These are phyloP conservation scores for Boeremia exigua DNA, from an alignment of 2,329 filamentous ascomycete genomes.

Conservation along the genomic window DNA sequence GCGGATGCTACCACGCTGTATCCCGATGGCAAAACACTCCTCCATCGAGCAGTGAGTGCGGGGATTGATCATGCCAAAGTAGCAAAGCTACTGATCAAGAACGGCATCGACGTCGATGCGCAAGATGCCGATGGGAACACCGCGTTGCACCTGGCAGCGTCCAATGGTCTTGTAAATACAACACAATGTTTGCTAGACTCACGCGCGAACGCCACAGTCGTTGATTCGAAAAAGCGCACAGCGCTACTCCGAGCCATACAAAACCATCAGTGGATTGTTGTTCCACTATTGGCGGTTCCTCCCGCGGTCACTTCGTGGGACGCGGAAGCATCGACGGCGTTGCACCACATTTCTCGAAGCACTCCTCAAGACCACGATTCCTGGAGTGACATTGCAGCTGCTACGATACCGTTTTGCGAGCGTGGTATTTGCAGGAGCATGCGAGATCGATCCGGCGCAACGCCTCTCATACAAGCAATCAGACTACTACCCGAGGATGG, in stretches of 20 bases:
- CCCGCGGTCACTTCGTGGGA: constrained; percentile 44
- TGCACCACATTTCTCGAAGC: constrained; percentile 40
- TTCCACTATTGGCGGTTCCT: constrained; percentile 34
- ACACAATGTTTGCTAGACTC: constrained; percentile 33
- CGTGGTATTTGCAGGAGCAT: constrained; percentile 41
- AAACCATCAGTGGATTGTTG: constrained; percentile 36
- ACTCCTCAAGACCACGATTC: constrained; percentile 27
- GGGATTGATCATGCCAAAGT: constrained; percentile 25
- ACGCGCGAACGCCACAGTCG: constrained; percentile 28
- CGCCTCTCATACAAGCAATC: constrained; percentile 42
- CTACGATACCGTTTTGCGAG: constrained; percentile 36
- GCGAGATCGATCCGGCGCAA: constrained; percentile 41
- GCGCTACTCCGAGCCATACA: constrained; percentile 40
- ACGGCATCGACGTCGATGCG: constrained; percentile 29
- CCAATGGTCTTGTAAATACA: constrained; percentile 30
- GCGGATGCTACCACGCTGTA: constrained; percentile 31
- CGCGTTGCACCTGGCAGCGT: constrained; percentile 39
- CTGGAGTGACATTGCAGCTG: constrained; percentile 37
- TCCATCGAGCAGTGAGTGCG: constrained; percentile 35
- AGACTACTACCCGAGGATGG: constrained; percentile 39
- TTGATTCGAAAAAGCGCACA: constrained; percentile 34
- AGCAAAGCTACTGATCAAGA: constrained; percentile 30
- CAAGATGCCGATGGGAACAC: constrained; percentile 35
- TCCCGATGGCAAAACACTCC: constrained; percentile 37
- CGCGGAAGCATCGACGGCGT: constrained; percentile 36